A percentile compares a stretch with the other conserved stretches of the same genome.
These are phyloP conservation scores for Xerocomus nothofagi DNA, from an alignment of 1,284 basidiomycete species.

Conservation along the genomic window DNA sequence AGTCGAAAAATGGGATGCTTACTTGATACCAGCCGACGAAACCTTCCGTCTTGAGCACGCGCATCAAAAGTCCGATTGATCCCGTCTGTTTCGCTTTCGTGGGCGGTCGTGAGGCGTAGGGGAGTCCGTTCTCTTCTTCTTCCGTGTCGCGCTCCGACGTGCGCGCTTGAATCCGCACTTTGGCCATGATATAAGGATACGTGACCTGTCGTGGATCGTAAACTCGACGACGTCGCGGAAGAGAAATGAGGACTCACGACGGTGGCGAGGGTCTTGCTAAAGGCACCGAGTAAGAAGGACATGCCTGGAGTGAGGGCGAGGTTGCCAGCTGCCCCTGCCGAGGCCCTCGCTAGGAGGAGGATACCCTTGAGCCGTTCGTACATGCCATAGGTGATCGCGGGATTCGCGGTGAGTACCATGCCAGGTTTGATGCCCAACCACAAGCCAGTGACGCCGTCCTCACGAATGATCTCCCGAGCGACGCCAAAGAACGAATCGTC, in stretches of 20 bases:
- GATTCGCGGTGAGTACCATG: constrained; percentile 93
- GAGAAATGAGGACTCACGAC: constrained; percentile 64
- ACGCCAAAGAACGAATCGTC: constrained; percentile 79
- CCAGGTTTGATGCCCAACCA: constrained; percentile 95
- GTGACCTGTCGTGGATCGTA: constrained; percentile 62
- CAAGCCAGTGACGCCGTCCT: constrained; percentile 89
- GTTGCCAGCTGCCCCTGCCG: constrained; percentile 51
- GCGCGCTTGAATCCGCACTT: constrained; percentile 93
- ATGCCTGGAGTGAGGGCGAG: constrained; percentile 79
- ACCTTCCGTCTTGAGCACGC: constrained; percentile 77
- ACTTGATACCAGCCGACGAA: constrained; percentile 96
- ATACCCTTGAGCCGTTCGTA: constrained; percentile 90
- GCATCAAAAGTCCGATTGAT: constrained; percentile 74
- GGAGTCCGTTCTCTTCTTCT: constrained; percentile 39
- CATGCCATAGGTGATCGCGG: constrained; percentile 97
- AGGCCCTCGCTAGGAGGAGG: constrained; percentile 54
- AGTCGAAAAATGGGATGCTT: too few relatives aligned
- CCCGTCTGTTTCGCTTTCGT: constrained; percentile 56
- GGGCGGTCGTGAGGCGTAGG: constrained; percentile 31
- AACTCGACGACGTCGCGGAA: not conserved
- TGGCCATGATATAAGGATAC: constrained; percentile 95
- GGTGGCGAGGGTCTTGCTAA: constrained; percentile 95
- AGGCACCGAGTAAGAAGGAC: constrained; percentile 87
- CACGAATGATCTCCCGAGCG: constrained; percentile 85
- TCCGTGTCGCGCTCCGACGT: constrained; percentile 52